Evolutionary conservation across 345 rosid genomes (phyloP), one percentile per base, ranked within the genome.

Genomic region (Viola odorata): DNA sequence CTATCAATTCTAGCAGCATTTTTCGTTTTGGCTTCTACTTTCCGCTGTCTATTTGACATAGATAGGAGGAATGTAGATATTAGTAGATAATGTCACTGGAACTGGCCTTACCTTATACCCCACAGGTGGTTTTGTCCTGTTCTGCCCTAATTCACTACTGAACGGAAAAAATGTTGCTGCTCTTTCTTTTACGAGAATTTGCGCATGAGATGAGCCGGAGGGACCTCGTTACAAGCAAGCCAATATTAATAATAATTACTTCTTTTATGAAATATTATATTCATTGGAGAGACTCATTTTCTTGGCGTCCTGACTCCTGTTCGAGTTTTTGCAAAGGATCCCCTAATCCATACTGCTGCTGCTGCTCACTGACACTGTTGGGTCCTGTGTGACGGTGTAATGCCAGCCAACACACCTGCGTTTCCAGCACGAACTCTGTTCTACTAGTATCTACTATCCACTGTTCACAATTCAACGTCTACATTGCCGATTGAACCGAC

Each of bases 241-340:
- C 55, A 66, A 42, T n/a, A n/a, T n/a, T n/a, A n/a, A n/a, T n/a
- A n/a, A n/a, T 58, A 66, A 58, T 51, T 66, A 64, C 63, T 44
- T 53, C 49, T 39, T 41, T 37, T 45, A 52, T 37, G 42, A 41
- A 42, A 57, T 32, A 41, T 23, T 41, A 37, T 50, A 11, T 48
- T 44, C 41, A 7, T 36, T 36, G 52, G 70, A 41, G 63, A 66
- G 36, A 58, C 12, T 66, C 51, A 42, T 32, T 57, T 65, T 56
- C 61, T 41, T 16, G 57, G 37, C 32, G 32, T 23, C 2, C 32
- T 23, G 32, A 23, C 56, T 57, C 56, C 12, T 15, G n/a, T 41
- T 10, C 58, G 70, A 41, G 50, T 50, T 41, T 50, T 45, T 23
- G 44, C 64, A 50, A 57, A 23, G 63, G 69, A 66, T 57, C 41